Evolutionary conservation across 2,329 filamentous ascomycete species (phyloP), one percentile per base, ranked within the genome.

Genomic region (Gaeumannomyces tritici): DNA sequence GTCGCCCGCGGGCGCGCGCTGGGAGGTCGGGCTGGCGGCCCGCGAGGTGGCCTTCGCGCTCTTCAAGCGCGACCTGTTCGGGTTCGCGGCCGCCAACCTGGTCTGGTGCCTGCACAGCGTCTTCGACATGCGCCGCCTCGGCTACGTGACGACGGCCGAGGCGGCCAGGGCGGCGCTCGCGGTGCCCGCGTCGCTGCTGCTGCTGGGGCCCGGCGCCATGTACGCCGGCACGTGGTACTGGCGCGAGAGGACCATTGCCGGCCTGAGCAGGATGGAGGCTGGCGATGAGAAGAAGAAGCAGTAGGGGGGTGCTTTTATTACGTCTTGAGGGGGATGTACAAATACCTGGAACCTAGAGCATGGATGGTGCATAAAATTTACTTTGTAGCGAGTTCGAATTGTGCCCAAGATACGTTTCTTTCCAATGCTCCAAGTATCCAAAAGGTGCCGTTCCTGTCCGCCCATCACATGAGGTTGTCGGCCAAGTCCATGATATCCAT

Each of bases 401-500:
- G 29, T 8, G 29, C 29, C 29, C n/a, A n/a, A n/a, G n/a, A n/a
- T n/a, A n/a, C n/a, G n/a, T n/a, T n/a, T n/a, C n/a, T n/a, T n/a
- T n/a, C n/a, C n/a, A n/a, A n/a, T n/a, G n/a, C n/a, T n/a, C n/a
- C n/a, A n/a, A n/a, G n/a, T n/a, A n/a, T 33, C 31, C 12, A 11
- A 11, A 15, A 35, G 33, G 33, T 13, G 33, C 33, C 5, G 33
- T 13, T 35, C 33, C 33, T 35, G 33, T 35, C 4, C 33, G 33
- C 33, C 5, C 33, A 35, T 35, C 33, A 64, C 42, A 61, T 18
- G 6, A 63, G 3, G 42, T 63, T 21, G 51, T 69, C 67, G 5
- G 70, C 69, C 59, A 79, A 54, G 42, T 77, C 74, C 7, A 67
- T 68, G 26, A 80, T 59, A 51, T 74, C 69, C 2, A 75, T 73